Conservation (phyloP, 1,284 basidiomycete species). For the Xanthoconium separans region DNA sequence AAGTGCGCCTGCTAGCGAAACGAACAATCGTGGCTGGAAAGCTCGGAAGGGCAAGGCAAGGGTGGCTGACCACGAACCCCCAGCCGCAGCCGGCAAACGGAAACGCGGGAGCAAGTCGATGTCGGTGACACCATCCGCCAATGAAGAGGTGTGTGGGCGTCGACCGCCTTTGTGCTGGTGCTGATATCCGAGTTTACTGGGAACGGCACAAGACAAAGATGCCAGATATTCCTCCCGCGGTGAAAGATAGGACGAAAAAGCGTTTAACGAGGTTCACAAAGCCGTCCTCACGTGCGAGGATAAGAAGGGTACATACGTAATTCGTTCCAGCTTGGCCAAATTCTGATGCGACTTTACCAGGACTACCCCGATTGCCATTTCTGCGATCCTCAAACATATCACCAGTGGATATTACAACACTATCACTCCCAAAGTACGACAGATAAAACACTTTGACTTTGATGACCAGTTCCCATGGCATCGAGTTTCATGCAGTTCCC, state of each 20-base stretch:
- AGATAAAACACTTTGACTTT: too few relatives aligned
- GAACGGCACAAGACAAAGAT: conserved; percentile 76
- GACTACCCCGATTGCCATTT: too few relatives aligned
- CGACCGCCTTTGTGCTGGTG: neutral
- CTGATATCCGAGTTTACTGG: conserved; percentile 37
- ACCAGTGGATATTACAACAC: too few relatives aligned
- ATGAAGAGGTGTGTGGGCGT: conserved; percentile 57
- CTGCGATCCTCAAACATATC: too few relatives aligned
- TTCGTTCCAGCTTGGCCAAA: neutral
- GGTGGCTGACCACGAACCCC: conserved; percentile 48
- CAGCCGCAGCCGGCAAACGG: conserved; percentile 56
- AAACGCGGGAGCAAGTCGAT: conserved; percentile 72
- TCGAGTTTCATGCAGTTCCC: too few relatives aligned
- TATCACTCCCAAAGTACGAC: too few relatives aligned
- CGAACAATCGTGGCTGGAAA: conserved; percentile 58
- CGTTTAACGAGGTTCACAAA: conserved; percentile 78
- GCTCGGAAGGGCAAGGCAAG: conserved; percentile 68
- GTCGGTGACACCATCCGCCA: conserved; percentile 73
- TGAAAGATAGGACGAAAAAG: conserved; percentile 82
- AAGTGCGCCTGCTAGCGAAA: conserved; percentile 63
- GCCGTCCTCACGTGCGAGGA: conserved; percentile 79
- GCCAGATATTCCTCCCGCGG: conserved; percentile 50
- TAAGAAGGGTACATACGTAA: conserved; percentile 49
- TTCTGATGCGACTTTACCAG: conserved; percentile 34
- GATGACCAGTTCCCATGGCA: too few relatives aligned